Evolutionary conservation across 2,329 filamentous ascomycete genomes (phyloP).

Genomic region (Gaeumannomyces sp.): DNA sequence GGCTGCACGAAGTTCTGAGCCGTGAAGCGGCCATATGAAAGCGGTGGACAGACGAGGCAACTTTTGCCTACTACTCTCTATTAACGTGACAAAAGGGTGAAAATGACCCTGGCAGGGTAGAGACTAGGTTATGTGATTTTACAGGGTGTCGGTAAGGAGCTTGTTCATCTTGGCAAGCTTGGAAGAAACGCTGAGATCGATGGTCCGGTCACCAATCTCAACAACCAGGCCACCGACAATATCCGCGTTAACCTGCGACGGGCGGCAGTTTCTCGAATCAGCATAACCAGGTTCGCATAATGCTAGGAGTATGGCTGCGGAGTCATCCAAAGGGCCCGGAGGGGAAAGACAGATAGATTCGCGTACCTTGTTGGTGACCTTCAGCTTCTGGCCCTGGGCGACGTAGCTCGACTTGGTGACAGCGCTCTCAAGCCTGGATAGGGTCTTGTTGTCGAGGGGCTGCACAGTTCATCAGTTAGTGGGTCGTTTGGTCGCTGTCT

Average conservation of each 20-base stretch:
- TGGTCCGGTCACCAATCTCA: slow-evolving; percentile 95
- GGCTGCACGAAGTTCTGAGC: background rate
- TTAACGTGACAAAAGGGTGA: background rate
- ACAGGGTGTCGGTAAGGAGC: slow-evolving; percentile 92
- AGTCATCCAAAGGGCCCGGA: background rate
- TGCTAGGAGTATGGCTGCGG: background rate
- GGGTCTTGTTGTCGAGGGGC: slow-evolving; percentile 81
- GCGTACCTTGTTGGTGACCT: slow-evolving; percentile 77
- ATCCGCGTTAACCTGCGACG: slow-evolving; percentile 78
- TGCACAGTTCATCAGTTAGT: slow-evolving; percentile 31
- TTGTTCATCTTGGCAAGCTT: slow-evolving; percentile 99
- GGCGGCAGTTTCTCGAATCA: background rate
- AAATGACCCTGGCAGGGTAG: background rate
- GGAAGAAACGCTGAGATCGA: slow-evolving; percentile 90
- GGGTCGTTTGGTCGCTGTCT: slow-evolving; percentile 2
- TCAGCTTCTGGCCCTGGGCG: slow-evolving; percentile 91
- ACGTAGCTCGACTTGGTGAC: slow-evolving; percentile 86
- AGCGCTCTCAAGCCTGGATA: slow-evolving; percentile 78
- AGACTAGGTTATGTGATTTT: slow-evolving; percentile 44
- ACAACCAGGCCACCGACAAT: slow-evolving; percentile 91
- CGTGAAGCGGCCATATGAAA: background rate
- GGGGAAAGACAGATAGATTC: background rate
- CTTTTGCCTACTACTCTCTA: background rate
- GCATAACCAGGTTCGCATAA: slow-evolving; percentile 14
- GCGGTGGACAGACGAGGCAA: background rate